Evolutionary conservation across 2,329 filamentous ascomycete species (phyloP), one percentile per base, ranked within the genome.

Genomic region (Calonectria ilicicola): DNA sequence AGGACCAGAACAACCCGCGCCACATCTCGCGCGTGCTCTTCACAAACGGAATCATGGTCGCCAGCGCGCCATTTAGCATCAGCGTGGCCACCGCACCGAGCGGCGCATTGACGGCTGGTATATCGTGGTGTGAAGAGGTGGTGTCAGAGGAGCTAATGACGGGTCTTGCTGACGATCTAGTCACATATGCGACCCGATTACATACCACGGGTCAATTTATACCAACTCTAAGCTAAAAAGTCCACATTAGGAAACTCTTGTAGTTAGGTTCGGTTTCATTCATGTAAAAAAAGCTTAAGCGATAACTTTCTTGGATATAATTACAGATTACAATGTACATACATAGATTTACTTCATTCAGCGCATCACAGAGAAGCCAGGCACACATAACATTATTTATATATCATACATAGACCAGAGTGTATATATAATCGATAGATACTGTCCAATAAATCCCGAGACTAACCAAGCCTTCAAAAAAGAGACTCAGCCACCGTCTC

Each of bases 61-160:
- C 82, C 1, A 86, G 88, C 0, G 75, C 85, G 1, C 85, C 86
- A 0, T 75, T 91, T 3, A 80, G 78, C 1, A 71, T 90, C 27
- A 89, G 86, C 70, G 84, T 88, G 2, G 85, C 84, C 8, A 88
- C 87, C n/a, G 84, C 89, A 2, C 79, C 78, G 1, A 84, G 81
- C 0, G 85, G 84, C 0, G 79, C 79, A 0, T 73, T 91, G 56
- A 83, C 80, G 1, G 72, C 89, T n/a, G 82, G 83, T 0, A 53
- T 89, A 12, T 86, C 83, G 5, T 90, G 88, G 87, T 87, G 89
- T 78, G 84, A 88, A 17, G 84, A 82, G 0, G 80, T 86, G 7
- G 79, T 90, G 2, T 82, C 85, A 2, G 80, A 81, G 0, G 77
- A 78, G 26, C 8, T 89, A 15, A 79, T 86, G 62, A 80, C 85